Evolutionary conservation across 257 asterid species (phyloP).

Genomic region (Solanum peruvianum): DNA sequence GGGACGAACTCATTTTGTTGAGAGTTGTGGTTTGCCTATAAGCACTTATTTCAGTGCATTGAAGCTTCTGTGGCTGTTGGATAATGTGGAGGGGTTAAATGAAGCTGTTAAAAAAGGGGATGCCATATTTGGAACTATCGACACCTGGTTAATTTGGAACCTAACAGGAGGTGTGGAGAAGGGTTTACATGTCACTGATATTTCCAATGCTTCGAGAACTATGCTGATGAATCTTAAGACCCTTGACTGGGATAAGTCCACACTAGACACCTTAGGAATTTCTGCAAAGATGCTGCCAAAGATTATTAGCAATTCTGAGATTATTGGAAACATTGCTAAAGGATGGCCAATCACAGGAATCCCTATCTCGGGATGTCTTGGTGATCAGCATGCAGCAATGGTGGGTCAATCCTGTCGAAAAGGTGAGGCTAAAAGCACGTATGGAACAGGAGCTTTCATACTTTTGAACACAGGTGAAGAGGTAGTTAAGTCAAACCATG

Average conservation of each 20-base stretch:
- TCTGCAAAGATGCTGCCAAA: conserved; percentile 50
- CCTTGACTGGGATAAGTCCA: conserved; percentile 67
- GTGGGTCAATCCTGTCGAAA: conserved; percentile 76
- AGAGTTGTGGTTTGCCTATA: conserved; percentile 62
- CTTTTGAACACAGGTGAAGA: conserved; percentile 75
- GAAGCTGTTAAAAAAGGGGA: conserved; percentile 60
- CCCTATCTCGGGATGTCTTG: conserved; percentile 86
- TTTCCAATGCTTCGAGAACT: conserved; percentile 88
- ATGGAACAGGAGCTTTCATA: conserved; percentile 90
- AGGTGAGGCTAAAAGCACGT: conserved; percentile 95
- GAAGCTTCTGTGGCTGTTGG: conserved; percentile 73
- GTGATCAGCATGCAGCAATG: conserved; percentile 98
- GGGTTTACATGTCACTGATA: conserved; percentile 78
- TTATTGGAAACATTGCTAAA: conserved; percentile 48
- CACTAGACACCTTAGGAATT: conserved; percentile 36
- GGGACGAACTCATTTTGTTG: conserved; percentile 79
- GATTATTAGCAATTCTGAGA: conserved; percentile 67
- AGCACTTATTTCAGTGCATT: conserved; percentile 93
- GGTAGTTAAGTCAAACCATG: conserved; percentile 50
- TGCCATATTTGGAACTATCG: conserved; percentile 85
- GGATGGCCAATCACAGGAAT: conserved; percentile 81
- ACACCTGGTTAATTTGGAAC: conserved; percentile 94
- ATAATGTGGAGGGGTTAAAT: conserved; percentile 58
- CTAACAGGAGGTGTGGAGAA: conserved; percentile 64
- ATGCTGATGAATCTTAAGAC: conserved; percentile 87